Conservation (phyloP, 2,329 filamentous ascomycete genomes). For the Madurella mycetomatis region DNA sequence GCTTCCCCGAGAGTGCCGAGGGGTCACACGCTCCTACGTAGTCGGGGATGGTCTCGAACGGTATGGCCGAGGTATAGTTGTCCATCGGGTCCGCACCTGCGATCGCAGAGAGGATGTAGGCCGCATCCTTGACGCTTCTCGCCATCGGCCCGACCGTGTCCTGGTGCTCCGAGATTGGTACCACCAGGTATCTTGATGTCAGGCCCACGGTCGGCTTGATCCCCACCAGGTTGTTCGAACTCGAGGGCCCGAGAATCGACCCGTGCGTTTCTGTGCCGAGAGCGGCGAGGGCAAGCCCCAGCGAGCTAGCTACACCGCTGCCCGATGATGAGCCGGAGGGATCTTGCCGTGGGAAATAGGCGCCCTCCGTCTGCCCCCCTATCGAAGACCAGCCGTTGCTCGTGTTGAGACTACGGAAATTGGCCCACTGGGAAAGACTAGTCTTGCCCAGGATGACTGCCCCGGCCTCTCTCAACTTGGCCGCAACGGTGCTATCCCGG, state of each 20-base stretch:
- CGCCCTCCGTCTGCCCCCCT: slow-evolving; percentile 56
- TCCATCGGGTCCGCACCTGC: slow-evolving; percentile 57
- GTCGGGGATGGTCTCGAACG: slow-evolving; percentile 50
- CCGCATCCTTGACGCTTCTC: slow-evolving; percentile 61
- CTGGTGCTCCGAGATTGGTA: slow-evolving; percentile 61
- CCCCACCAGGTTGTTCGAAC: slow-evolving; percentile 58
- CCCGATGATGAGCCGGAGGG: slow-evolving; percentile 59
- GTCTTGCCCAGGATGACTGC: slow-evolving; percentile 63
- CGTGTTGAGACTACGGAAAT: slow-evolving; percentile 53
- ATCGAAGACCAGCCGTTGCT: slow-evolving; percentile 61
- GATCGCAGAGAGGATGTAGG: slow-evolving; percentile 58
- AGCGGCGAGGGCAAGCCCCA: slow-evolving; percentile 55
- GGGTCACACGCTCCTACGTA: slow-evolving; percentile 56
- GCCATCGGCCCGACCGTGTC: slow-evolving; percentile 65
- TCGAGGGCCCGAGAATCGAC: slow-evolving; percentile 55
- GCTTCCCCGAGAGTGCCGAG: slow-evolving; percentile 49
- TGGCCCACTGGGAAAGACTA: slow-evolving; percentile 62
- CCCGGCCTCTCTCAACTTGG: slow-evolving; percentile 57
- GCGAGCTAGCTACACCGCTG: slow-evolving; percentile 53
- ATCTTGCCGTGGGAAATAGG: slow-evolving; percentile 57
- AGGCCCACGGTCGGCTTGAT: slow-evolving; percentile 66
- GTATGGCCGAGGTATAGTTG: slow-evolving; percentile 60
- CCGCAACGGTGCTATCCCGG: slow-evolving; percentile 54
- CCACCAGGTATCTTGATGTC: slow-evolving; percentile 57
- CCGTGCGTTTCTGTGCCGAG: slow-evolving; percentile 63